Base-by-base conservation (phyloP, 148 eudicot genomes). In the Heliamphora exappendiculata region DNA sequence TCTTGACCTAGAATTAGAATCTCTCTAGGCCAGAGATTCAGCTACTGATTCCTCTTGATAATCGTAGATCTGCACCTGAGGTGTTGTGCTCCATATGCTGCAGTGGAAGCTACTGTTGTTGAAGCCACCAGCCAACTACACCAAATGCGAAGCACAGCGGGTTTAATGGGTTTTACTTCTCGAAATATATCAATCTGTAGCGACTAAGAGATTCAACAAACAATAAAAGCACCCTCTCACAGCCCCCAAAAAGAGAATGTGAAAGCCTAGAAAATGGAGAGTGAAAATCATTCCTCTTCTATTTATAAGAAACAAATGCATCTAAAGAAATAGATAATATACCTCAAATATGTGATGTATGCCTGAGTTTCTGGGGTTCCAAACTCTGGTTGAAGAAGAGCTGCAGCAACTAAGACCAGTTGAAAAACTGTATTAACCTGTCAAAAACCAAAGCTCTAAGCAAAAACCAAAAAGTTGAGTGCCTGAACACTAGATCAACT, bases 401-500 rank as follows among this genome's bases (percentile, higher is more conserved):
- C 98, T 55, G 81, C 92, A 65, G 98, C 93, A 26, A 92, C 97
- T 73, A 94, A 71, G 53, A 79, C 76, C 69, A 94, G 82, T 78
- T 94, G 98, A 70, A 94, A 85, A 76, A 92, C 88, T 62, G 97
- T 94, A 84, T 94, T 94, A 20, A 92, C 97, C 98, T 94, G 84
- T 54, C 51, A 72, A 34, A 37, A 37, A 50, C 28, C 22, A 12
- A 71, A 63, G 29, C 62, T 53, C 17, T 72, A 22, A 72, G 42
- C 11, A 1, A 31, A 72, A 45, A 59, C 70, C 19, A 19, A 13
- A n/a, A 72, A 47, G 53, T 53, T 29, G 22, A n/a, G n/a, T 33
- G 28, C 5, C 7, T 6, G 44, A 0, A 1, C 8, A 1, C 66
- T 28, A 28, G 26, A 12, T 58, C 16, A 28, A 10, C 47, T 16